Conservation (phyloP, 202 grass and related monocot species). For the Setaria italica region DNA sequence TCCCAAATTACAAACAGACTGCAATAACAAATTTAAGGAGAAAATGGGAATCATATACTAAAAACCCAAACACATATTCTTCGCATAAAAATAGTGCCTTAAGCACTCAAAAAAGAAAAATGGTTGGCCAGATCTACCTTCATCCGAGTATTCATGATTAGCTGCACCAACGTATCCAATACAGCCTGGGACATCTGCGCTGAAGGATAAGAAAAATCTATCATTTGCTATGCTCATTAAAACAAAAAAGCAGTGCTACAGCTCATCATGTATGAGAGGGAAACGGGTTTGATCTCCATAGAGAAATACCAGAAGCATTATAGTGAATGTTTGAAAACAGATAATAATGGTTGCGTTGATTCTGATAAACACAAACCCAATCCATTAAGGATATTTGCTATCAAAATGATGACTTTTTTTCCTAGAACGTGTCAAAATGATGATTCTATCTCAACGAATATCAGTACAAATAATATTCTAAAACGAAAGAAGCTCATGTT, state of each 20-base stretch:
- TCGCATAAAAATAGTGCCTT: constrained; percentile 7
- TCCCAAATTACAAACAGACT: constrained; percentile 86
- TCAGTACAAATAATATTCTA: not conserved
- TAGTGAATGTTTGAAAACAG: not conserved
- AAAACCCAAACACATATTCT: constrained; percentile 13
- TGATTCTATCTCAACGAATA: not conserved
- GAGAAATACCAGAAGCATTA: not conserved
- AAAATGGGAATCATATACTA: constrained; percentile 34
- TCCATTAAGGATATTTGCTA: not conserved
- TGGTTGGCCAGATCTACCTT: constrained; percentile 53
- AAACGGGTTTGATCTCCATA: not conserved
- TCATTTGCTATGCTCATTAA: not conserved
- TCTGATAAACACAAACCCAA: not conserved
- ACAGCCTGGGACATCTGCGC: constrained; percentile 48
- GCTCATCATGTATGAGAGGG: not conserved
- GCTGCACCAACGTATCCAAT: constrained; percentile 64
- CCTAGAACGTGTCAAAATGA: not conserved
- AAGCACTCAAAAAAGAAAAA: constrained; percentile 15
- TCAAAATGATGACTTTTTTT: not conserved
- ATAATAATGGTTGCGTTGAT: not conserved
- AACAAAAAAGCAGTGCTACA: not conserved
- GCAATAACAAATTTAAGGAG: constrained; percentile 30
- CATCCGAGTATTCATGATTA: constrained; percentile 71
- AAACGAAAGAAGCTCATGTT: not conserved
- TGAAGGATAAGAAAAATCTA: constrained; percentile 46